These are phyloP conservation scores for Trichoderma guizhouense DNA, from an alignment of 2,329 filamentous ascomycete genomes.

Conservation along the genomic window DNA sequence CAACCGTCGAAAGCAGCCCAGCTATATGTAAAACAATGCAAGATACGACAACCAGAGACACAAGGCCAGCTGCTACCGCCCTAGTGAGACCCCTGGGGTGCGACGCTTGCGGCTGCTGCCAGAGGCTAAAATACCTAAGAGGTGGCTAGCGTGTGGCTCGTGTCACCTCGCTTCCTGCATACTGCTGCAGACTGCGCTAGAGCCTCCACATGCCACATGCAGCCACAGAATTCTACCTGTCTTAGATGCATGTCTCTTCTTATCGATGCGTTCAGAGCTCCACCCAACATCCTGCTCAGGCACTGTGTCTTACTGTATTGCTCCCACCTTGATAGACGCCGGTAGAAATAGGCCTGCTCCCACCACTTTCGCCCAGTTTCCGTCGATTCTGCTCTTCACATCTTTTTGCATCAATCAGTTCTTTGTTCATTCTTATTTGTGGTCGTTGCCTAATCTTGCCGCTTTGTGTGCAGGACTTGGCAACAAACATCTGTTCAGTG, in stretches of 20 bases:
- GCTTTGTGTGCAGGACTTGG: background rate
- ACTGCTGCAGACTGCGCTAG: background rate
- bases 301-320: slow-evolving; percentile 16
- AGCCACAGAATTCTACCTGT: background rate
- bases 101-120: slow-evolving; percentile 11
- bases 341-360: slow-evolving; percentile 22
- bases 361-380: slow-evolving; percentile 10
- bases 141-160: background rate
- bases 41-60: background rate
- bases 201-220: slow-evolving; percentile 7
- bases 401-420: background rate
- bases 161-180: background rate
- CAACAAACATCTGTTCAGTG: background rate
- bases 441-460: slow-evolving; percentile 4
- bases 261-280: slow-evolving; percentile 10
- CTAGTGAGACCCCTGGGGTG: slow-evolving; percentile 1
- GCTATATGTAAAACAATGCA: background rate
- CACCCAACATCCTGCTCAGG: background rate
- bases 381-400: background rate
- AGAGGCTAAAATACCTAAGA: background rate
- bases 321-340: slow-evolving; percentile 8
- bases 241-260: slow-evolving; percentile 17
- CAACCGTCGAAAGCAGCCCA: background rate
- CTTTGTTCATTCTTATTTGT: background rate
- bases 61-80: background rate